Evolutionary conservation across 2,329 filamentous ascomycete genomes (phyloP).

Genomic region (Thielaviopsis punctulata): DNA sequence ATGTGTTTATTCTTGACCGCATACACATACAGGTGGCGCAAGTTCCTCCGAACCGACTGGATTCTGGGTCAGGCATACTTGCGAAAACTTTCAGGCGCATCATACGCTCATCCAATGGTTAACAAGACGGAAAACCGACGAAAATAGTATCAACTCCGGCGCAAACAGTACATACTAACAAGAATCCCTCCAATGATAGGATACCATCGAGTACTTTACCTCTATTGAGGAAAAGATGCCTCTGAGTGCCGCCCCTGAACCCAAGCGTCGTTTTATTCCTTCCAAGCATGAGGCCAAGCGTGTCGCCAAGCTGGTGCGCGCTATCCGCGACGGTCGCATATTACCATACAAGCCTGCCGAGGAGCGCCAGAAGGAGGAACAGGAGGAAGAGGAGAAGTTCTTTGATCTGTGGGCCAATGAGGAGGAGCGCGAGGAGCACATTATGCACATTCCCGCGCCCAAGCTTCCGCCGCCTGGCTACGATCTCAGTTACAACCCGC

Average conservation of each 20-base stretch:
- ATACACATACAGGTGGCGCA: neutral
- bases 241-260: conserved; percentile 81
- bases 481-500: conserved; percentile 91
- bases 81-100: neutral
- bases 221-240: conserved; percentile 87
- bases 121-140: conserved; percentile 5
- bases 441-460: conserved; percentile 89
- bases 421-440: conserved; percentile 60
- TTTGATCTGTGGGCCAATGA: conserved; percentile 97
- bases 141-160: neutral
- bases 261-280: conserved; percentile 85
- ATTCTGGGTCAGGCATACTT: too few relatives aligned
- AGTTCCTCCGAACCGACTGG: too few relatives aligned
- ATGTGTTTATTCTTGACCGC: neutral
- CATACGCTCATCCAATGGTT: conserved; percentile 1
- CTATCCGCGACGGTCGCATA: conserved; percentile 86
- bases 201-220: conserved; percentile 88
- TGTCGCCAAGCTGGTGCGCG: conserved; percentile 91
- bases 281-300: conserved; percentile 95
- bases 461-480: conserved; percentile 88
- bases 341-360: conserved; percentile 69
- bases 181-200: conserved; percentile 24
- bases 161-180: conserved; percentile 12
- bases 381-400: conserved; percentile 51
- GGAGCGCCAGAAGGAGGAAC: conserved; percentile 49